These are phyloP conservation scores for Rhodotorula sp. DNA, from an alignment of 1,284 basidiomycete genomes.

Conservation along the genomic window DNA sequence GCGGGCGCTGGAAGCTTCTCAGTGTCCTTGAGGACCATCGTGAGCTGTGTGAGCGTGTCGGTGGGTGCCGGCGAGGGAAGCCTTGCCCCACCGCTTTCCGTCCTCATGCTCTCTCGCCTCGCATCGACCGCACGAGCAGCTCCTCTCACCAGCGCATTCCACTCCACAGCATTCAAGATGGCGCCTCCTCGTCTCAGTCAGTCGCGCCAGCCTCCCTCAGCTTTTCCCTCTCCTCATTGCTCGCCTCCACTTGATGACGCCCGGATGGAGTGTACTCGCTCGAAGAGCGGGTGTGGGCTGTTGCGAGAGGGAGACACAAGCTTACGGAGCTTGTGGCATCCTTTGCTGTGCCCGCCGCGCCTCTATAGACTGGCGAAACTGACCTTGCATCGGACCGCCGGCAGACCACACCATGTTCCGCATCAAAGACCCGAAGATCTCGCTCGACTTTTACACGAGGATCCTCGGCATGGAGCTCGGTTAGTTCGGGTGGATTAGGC, in stretches of 20 bases:
- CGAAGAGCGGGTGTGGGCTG: too few relatives aligned
- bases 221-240: neutral
- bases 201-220: neutral
- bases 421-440: slow-evolving; percentile 56
- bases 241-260: neutral
- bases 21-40: neutral
- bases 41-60: neutral
- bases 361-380: too few relatives aligned
- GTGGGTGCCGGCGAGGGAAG: neutral
- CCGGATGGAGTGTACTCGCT: neutral
- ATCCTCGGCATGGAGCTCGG: slow-evolving; percentile 83
- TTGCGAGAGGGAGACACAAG: too few relatives aligned
- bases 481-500: slow-evolving; percentile 40
- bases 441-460: slow-evolving; percentile 47
- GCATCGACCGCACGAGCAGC: neutral
- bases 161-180: neutral
- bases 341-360: too few relatives aligned
- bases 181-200: slow-evolving; percentile 20
- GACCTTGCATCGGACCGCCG: too few relatives aligned
- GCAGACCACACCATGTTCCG: slow-evolving; percentile 80
- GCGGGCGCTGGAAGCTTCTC: neutral
- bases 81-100: neutral
- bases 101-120: neutral
- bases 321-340: too few relatives aligned
- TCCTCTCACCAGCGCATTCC: neutral